phyloP scores from a whole-genome alignment of 2,329 filamentous ascomycete genomes.

The Colletotrichum sidae region DNA sequence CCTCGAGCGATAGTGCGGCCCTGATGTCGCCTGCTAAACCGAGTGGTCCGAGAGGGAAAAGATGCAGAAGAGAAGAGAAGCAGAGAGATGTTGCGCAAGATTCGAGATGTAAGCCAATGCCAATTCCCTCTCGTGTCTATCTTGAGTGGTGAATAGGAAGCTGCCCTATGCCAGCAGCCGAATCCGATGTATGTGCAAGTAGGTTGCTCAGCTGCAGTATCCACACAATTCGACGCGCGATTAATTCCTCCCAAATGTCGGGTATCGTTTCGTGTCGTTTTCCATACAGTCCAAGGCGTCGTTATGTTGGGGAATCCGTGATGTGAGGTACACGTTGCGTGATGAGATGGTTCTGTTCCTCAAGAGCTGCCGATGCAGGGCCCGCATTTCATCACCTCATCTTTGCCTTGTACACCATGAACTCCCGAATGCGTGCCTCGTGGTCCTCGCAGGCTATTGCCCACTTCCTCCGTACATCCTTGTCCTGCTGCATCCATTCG shows the following conservation, averaged over 20 bases:
- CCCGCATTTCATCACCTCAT: conserved; percentile 48
- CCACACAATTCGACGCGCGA: conserved; percentile 25
- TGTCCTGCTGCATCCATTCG: conserved; percentile 72
- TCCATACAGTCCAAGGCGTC: conserved; percentile 31
- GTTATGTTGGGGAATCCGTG: conserved; percentile 26
- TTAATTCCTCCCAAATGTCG: conserved; percentile 32
- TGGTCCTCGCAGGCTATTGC: conserved; percentile 69
- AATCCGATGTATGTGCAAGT: conserved; percentile 28
- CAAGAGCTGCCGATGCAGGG: neutral
- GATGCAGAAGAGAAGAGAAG: conserved; percentile 7
- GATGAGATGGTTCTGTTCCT: conserved; percentile 1
- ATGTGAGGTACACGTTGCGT: conserved; percentile 7
- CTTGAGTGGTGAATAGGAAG: conserved; percentile 5
- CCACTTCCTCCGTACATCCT: conserved; percentile 72
- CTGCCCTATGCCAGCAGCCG: conserved; percentile 9
- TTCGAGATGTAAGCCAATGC: conserved; percentile 14
- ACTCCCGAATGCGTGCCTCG: conserved; percentile 67
- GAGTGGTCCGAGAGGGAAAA: too few species aligned
- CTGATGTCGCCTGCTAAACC: too few species aligned
- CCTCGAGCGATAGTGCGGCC: too few species aligned
- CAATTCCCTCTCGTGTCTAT: conserved; percentile 7
- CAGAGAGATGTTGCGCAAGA: conserved; percentile 23
- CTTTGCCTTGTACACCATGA: conserved; percentile 60
- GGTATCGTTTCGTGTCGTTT: conserved; percentile 35
- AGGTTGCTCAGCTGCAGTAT: conserved; percentile 16